Percentiles rank a stretch among this genome's conserved stretches.
phyloP scores from a whole-genome alignment of 176 grass and related monocot species.

The Alopecurus myosuroides region DNA sequence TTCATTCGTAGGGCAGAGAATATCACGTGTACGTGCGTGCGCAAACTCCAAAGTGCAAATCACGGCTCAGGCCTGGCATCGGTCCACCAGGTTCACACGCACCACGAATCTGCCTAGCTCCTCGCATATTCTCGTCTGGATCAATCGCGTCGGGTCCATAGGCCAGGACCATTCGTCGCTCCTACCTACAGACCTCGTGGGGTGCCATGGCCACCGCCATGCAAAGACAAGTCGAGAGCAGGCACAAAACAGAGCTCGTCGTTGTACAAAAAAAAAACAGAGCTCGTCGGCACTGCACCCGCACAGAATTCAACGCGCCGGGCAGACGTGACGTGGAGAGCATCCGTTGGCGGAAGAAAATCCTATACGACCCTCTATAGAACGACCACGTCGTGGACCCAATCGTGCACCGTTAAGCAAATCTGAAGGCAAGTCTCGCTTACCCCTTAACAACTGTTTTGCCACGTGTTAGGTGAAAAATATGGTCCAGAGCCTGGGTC shows the following conservation, averaged over 20 bases:
- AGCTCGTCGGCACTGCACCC: neutral
- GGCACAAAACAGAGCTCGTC: neutral
- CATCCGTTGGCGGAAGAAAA: neutral
- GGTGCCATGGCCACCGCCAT: conserved; percentile 2
- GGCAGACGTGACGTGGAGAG: neutral
- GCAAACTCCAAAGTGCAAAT: neutral
- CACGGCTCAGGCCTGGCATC: neutral
- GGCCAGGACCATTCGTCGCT: neutral
- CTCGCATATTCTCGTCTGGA: too few relatives aligned
- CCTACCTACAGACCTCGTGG: neutral
- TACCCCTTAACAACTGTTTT: too few relatives aligned
- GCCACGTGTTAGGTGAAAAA: too few relatives aligned
- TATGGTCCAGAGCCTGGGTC: too few relatives aligned
- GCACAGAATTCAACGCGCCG: neutral
- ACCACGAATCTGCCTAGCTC: too few relatives aligned
- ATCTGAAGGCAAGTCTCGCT: too few relatives aligned
- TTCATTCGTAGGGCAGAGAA: neutral
- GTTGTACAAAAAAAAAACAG: too few relatives aligned
- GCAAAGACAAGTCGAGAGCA: conserved; percentile 24
- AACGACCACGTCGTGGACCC: too few relatives aligned
- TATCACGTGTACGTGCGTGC: neutral
- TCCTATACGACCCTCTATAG: too few relatives aligned
- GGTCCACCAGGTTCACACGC: too few relatives aligned
- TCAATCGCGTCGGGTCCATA: too few relatives aligned
- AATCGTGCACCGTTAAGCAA: too few relatives aligned